Evolutionary conservation across 441 rosid genomes (phyloP).

Genomic region (Pelargonium citronellum): DNA sequence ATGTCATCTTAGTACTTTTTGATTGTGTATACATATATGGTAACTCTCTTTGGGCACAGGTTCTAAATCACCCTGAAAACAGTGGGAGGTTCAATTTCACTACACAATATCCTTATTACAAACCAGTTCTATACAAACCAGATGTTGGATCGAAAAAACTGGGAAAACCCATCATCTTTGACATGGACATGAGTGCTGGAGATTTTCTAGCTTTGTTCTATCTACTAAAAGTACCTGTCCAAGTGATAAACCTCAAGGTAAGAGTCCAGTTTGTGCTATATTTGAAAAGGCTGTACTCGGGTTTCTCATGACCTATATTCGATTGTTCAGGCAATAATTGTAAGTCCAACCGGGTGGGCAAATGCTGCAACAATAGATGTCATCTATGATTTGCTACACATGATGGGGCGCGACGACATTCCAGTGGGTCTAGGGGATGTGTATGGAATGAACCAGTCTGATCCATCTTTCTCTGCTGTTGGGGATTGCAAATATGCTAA

Average conservation of each 20-base stretch:
- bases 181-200: conserved; percentile 97
- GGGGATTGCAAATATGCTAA: conserved; percentile 71
- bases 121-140: conserved; percentile 47
- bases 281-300: background rate
- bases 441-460: conserved; percentile 58
- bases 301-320: background rate
- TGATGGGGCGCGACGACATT: conserved; percentile 97
- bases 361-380: conserved; percentile 83
- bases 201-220: conserved; percentile 77
- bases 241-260: conserved; percentile 69
- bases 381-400: conserved; percentile 78
- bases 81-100: conserved; percentile 63
- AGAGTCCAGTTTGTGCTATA: background rate
- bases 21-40: background rate
- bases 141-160: conserved; percentile 35
- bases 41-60: conserved; percentile 31
- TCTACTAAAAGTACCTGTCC: conserved; percentile 72
- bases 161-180: conserved; percentile 73
- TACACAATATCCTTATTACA: conserved; percentile 61
- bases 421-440: conserved; percentile 68
- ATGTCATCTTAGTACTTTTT: background rate
- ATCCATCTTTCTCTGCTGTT: conserved; percentile 37
- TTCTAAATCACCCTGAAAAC: conserved; percentile 51
- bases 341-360: conserved; percentile 90
- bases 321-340: conserved; percentile 61